Base-by-base conservation (phyloP, 768 basidiomycete species). In the Gymnopilus dilepis region DNA sequence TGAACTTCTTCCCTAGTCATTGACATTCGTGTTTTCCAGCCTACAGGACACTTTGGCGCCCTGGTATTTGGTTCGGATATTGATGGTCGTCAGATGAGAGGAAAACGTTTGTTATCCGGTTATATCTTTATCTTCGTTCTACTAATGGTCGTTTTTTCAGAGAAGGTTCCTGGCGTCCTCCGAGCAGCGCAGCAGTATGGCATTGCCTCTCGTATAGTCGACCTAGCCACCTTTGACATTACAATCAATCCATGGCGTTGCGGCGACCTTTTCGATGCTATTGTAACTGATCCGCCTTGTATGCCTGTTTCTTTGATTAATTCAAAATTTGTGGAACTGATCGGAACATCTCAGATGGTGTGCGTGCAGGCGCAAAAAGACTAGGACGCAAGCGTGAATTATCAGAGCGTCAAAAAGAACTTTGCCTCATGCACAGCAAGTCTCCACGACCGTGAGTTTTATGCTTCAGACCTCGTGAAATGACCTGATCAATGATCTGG, bases 51-150 rank as follows among this genome's bases (percentile, higher is more conserved):
- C 69, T 98, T 96, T 66, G 97, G 97, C 2, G 90, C 95, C 0
- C 74, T 87, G 26, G 85, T 95, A 0, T 87, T 92, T 58, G 97
- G 97, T 17, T 95, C 94, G 17, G 97, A 99, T 72, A 98, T 99
- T 51, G 97, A 99, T 69, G 97, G 97, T 0, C 83, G 97, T 41
- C 97, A 99, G 72, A 96, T 99, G 91, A 82, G 95, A 61, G 97
- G 97, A 17, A 97, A 94, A 83, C 85, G 95, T 90, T 65, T 56
- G 75, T n/a, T n/a, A n/a, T n/a, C n/a, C n/a, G n/a, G n/a, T n/a
- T n/a, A n/a, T 63, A 6, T 4, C 40, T 12, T 28, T 12, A 26
- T 34, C 40, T 30, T 55, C 42, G 47, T 15, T 6, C 26, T 55
- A 31, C n/a, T 47, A 11, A 13, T 13, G n/a, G 47, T 15, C 12